These are phyloP conservation scores for Dryadomyces quercus-mongolicae DNA, from an alignment of 2,329 filamentous ascomycete species.

Conservation along the genomic window DNA sequence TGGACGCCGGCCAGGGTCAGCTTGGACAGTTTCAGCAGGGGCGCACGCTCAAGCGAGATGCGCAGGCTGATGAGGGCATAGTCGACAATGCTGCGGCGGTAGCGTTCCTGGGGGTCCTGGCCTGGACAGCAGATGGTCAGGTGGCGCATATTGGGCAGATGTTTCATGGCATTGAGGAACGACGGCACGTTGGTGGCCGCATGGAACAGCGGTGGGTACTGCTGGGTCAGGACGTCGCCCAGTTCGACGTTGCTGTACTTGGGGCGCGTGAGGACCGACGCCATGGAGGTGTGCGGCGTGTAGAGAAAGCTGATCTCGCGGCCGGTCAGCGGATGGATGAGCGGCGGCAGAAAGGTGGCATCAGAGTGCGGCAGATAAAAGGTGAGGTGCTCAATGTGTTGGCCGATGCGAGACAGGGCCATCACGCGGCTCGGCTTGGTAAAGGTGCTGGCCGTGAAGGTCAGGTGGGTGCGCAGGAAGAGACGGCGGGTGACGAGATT, in stretches of 20 bases:
- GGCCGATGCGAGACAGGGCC: constrained; percentile 65
- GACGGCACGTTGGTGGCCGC: constrained; percentile 77
- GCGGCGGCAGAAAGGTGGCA: constrained; percentile 74
- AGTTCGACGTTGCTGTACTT: constrained; percentile 74
- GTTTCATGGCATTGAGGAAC: constrained; percentile 63
- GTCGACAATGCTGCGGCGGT: constrained; percentile 69
- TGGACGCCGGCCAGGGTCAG: constrained; percentile 66
- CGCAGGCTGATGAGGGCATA: constrained; percentile 80
- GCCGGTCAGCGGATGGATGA: constrained; percentile 66
- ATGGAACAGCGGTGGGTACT: constrained; percentile 83
- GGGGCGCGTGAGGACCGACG: constrained; percentile 48
- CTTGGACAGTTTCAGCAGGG: constrained; percentile 51
- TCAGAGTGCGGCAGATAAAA: constrained; percentile 66
- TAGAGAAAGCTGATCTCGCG: constrained; percentile 73
- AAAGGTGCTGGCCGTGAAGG: constrained; percentile 63
- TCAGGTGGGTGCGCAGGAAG: constrained; percentile 57
- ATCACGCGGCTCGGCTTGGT: constrained; percentile 61
- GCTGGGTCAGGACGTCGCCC: constrained; percentile 69
- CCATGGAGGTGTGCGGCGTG: constrained; percentile 59
- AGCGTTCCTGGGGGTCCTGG: constrained; percentile 55
- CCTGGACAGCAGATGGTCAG: constrained; percentile 67
- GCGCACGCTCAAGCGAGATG: constrained; percentile 66
- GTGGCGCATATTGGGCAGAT: constrained; percentile 58
- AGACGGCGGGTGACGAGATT: constrained; percentile 56
- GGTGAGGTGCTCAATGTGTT: constrained; percentile 64